A percentile compares a stretch with the other conserved stretches of the same genome.
Conservation (phyloP, 2,329 filamentous ascomycete species). For the Colletotrichum cereale region DNA sequence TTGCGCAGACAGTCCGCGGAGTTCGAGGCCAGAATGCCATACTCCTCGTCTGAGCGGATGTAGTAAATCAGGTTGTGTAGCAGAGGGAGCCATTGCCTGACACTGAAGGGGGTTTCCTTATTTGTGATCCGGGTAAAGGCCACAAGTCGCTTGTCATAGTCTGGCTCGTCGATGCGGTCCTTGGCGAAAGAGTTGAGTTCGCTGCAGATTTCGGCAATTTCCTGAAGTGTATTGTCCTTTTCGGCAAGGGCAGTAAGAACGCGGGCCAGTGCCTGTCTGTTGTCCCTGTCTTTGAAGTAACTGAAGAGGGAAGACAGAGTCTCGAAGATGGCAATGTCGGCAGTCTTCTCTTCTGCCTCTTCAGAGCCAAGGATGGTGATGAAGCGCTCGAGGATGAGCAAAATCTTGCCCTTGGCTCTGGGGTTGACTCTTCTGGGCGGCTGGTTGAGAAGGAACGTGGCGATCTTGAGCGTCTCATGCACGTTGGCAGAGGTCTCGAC, state of each 20-base stretch:
- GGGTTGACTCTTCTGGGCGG: conserved; percentile 87
- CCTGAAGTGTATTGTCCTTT: conserved; percentile 69
- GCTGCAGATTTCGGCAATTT: conserved; percentile 77
- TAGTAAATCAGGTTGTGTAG: conserved; percentile 92
- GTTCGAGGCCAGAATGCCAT: conserved; percentile 83
- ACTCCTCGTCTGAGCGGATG: conserved; percentile 87
- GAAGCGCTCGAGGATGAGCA: conserved; percentile 86
- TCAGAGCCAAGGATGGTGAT: conserved; percentile 68
- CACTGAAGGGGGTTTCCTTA: conserved; percentile 69
- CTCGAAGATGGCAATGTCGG: conserved; percentile 70
- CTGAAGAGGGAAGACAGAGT: conserved; percentile 87
- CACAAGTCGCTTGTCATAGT: conserved; percentile 84
- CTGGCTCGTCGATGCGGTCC: conserved; percentile 83
- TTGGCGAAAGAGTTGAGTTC: conserved; percentile 84
- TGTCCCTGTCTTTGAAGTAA: conserved; percentile 87
- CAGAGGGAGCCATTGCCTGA: conserved; percentile 87
- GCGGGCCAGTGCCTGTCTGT: conserved; percentile 79
- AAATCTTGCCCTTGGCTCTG: conserved; percentile 83
- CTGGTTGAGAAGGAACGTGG: conserved; percentile 84
- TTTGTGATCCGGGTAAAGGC: conserved; percentile 82
- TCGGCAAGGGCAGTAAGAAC: conserved; percentile 79
- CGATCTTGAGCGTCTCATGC: conserved; percentile 82
- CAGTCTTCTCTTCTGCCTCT: conserved; percentile 31
- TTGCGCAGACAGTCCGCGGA: conserved; percentile 84
- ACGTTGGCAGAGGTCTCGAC: conserved; percentile 78